A percentile compares a stretch with the other conserved stretches of the same genome.
These are phyloP conservation scores for Eruca vesicaria DNA, from an alignment of 441 rosid species.

Conservation along the genomic window DNA sequence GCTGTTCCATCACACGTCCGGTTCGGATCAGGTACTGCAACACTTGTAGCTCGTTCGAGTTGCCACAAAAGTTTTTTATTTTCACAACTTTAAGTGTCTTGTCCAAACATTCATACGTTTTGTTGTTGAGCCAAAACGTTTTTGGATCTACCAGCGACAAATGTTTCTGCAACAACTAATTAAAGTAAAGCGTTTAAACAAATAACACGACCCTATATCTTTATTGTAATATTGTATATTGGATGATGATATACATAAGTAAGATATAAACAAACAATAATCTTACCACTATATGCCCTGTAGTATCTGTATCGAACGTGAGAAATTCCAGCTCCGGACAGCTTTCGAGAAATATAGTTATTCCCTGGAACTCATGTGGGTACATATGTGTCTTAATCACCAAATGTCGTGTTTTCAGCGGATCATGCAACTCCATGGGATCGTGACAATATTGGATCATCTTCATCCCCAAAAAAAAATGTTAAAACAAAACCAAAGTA, in stretches of 20 bases:
- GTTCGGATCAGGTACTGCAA: constrained; percentile 4
- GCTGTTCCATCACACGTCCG: constrained; percentile 9
- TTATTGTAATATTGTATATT: neutral
- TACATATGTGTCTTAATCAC: constrained; percentile 18
- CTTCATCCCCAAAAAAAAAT: neutral
- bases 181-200: neutral
- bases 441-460: constrained; percentile 12
- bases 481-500: neutral
- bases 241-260: neutral
- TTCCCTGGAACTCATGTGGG: constrained; percentile 1
- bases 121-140: neutral
- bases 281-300: neutral
- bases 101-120: constrained; percentile 3
- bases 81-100: constrained; percentile 2
- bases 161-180: neutral
- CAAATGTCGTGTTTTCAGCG: constrained; percentile 5
- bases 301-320: neutral
- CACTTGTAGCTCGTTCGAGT: neutral
- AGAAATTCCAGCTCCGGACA: constrained; percentile 18
- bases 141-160: neutral
- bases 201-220: neutral
- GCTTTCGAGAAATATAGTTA: neutral
- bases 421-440: neutral
- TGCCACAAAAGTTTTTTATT: constrained; percentile 4
- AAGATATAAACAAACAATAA: neutral